Conservation (phyloP, 2,329 filamentous ascomycete species). For the Rhinocladiella mackenziei region DNA sequence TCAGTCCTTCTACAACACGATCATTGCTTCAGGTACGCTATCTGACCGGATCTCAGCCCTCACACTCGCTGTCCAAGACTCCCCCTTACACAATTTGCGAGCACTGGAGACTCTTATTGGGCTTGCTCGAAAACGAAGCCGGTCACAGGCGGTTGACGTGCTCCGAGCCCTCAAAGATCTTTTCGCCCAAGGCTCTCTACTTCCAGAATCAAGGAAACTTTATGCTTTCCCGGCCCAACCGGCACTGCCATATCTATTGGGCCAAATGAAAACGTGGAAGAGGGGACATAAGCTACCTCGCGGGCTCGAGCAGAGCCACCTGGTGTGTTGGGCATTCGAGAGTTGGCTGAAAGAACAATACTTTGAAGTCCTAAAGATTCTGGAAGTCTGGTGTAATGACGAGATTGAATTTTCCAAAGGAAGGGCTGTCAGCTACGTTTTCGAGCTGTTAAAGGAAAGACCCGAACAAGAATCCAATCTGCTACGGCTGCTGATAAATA, state of each 20-base stretch:
- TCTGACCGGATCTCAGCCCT: conserved; percentile 95
- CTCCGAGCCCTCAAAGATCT: conserved; percentile 90
- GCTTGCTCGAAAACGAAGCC: conserved; percentile 87
- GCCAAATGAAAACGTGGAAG: conserved; percentile 58
- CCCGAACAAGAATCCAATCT: conserved; percentile 96
- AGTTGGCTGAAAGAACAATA: conserved; percentile 93
- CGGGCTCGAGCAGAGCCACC: conserved; percentile 67
- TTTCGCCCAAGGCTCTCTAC: conserved; percentile 78
- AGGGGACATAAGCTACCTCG: conserved; percentile 67
- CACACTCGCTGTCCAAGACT: conserved; percentile 92
- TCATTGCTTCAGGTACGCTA: conserved; percentile 93
- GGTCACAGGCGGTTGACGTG: conserved; percentile 88
- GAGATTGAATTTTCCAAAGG: conserved; percentile 91
- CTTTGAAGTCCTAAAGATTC: conserved; percentile 85
- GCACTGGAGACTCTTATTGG: conserved; percentile 78
- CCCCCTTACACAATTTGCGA: conserved; percentile 86
- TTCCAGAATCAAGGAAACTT: conserved; percentile 78
- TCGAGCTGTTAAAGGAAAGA: conserved; percentile 86
- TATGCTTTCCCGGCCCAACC: conserved; percentile 76
- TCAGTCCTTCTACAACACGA: conserved; percentile 92
- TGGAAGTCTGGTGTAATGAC: conserved; percentile 90
- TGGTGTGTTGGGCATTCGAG: conserved; percentile 87
- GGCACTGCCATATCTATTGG: conserved; percentile 60
- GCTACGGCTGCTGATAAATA: conserved; percentile 86
- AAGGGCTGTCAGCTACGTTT: conserved; percentile 85